Conservation (phyloP, 495 filamentous ascomycete genomes). For the Pseudomonodictys pantanalensis region DNA sequence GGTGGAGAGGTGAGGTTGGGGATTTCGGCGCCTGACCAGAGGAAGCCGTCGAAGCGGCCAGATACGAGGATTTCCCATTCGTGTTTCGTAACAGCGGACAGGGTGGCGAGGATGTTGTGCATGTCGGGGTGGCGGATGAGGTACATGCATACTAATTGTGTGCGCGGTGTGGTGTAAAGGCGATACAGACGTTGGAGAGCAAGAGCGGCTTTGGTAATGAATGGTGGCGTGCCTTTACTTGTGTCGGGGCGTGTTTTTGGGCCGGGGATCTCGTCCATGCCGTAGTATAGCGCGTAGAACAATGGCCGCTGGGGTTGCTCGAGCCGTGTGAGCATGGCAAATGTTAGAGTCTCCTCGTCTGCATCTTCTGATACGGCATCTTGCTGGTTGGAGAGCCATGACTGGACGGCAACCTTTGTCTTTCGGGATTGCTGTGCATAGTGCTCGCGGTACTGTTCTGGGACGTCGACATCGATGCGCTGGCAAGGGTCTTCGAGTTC, state of each 20-base stretch:
- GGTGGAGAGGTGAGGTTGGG: constrained; percentile 38
- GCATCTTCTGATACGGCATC: constrained; percentile 74
- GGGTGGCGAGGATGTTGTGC: constrained; percentile 82
- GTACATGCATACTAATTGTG: constrained; percentile 82
- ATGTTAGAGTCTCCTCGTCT: constrained; percentile 87
- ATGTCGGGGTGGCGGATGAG: constrained; percentile 78
- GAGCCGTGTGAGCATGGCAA: constrained; percentile 87
- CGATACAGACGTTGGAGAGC: constrained; percentile 85
- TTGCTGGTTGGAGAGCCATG: constrained; percentile 77
- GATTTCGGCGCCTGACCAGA: constrained; percentile 84
- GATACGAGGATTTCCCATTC: constrained; percentile 98
- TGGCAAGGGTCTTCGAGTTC: constrained; percentile 60
- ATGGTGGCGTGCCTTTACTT: constrained; percentile 55
- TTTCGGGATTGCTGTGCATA: constrained; percentile 85
- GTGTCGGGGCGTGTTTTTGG: constrained; percentile 56
- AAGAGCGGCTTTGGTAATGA: constrained; percentile 66
- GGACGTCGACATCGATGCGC: constrained; percentile 86
- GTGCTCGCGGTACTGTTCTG: constrained; percentile 83
- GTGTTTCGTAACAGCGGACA: constrained; percentile 76
- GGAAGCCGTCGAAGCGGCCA: constrained; percentile 94
- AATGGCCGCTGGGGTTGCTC: constrained; percentile 68
- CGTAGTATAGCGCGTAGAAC: constrained; percentile 74
- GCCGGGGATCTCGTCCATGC: constrained; percentile 55
- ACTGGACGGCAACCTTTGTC: constrained; percentile 77
- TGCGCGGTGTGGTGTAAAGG: constrained; percentile 65